These are phyloP conservation scores for Maudiozyma saulgeensis DNA, from an alignment of 805 yeast species.

Conservation along the genomic window DNA sequence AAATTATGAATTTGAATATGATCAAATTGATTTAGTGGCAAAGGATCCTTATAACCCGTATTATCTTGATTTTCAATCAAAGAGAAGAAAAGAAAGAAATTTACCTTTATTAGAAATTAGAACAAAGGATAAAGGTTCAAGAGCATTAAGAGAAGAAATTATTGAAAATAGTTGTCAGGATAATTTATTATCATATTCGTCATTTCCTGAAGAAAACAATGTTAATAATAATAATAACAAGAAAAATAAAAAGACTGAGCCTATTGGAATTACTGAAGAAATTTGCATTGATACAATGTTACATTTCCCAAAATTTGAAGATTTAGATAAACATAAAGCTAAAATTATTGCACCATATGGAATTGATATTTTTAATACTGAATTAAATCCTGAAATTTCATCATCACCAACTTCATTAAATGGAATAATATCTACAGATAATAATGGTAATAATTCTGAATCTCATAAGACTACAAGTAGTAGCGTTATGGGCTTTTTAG, in stretches of 20 bases:
- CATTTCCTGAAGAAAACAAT: slow-evolving; percentile 1
- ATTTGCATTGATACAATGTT: slow-evolving; percentile 22
- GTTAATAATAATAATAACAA: not conserved
- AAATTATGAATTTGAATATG: slow-evolving; percentile 45
- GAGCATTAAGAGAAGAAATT: slow-evolving; percentile 55
- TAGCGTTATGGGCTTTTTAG: slow-evolving; percentile 15
- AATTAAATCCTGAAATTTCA: slow-evolving; percentile 11
- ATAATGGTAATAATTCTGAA: not conserved
- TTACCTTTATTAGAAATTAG: slow-evolving; percentile 57
- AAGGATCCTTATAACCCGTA: slow-evolving; percentile 30
- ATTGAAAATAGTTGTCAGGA: slow-evolving; percentile 44
- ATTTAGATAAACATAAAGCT: slow-evolving; percentile 19
- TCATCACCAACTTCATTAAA: not conserved
- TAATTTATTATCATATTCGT: slow-evolving; percentile 49
- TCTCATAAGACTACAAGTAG: slow-evolving; percentile 4
- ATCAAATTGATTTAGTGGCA: slow-evolving; percentile 36
- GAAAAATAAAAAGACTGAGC: slow-evolving; percentile 23
- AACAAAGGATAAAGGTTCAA: slow-evolving; percentile 39
- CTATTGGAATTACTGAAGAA: slow-evolving; percentile 20
- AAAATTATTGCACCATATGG: slow-evolving; percentile 29
- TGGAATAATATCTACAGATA: no score
- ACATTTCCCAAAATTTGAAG: slow-evolving; percentile 27
- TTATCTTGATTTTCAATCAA: slow-evolving; percentile 27
- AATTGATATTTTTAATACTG: slow-evolving; percentile 21
- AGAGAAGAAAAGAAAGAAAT: slow-evolving; percentile 39